Conservation (phyloP, 2,329 filamentous ascomycete species). For the Taxawa tesnikishii region DNA sequence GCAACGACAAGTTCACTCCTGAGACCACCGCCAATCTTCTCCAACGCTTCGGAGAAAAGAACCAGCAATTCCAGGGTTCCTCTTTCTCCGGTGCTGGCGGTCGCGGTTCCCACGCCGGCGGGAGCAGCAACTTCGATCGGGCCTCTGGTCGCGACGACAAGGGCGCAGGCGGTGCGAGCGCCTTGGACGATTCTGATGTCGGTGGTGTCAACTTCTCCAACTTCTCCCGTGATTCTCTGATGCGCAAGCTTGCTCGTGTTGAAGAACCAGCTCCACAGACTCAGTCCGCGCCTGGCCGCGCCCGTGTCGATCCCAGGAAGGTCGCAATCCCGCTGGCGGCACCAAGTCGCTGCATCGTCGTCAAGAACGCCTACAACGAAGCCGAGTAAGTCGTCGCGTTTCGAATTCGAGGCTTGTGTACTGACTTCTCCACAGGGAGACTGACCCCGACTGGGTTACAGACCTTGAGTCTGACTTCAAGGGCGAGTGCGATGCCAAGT, state of each 20-base stretch:
- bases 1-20: slow-evolving; percentile 99
- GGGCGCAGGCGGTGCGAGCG: slow-evolving; percentile 75
- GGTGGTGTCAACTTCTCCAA: slow-evolving; percentile 99
- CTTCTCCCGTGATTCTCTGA: slow-evolving; percentile 94
- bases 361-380: slow-evolving; percentile 93
- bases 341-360: slow-evolving; percentile 83
- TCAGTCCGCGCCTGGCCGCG: slow-evolving; percentile 7
- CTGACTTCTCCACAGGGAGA: slow-evolving; percentile 48
- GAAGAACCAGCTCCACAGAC: slow-evolving; percentile 65
- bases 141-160: slow-evolving; percentile 82
- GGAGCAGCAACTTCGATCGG: slow-evolving; percentile 69
- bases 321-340: slow-evolving; percentile 81
- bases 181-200: slow-evolving; percentile 93
- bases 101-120: slow-evolving; percentile 70
- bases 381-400: slow-evolving; percentile 56
- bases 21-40: slow-evolving; percentile 89
- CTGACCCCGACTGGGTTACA: slow-evolving; percentile 73
- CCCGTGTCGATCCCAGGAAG: slow-evolving; percentile 45
- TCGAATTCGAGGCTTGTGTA: not conserved
- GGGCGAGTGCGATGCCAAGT: slow-evolving; percentile 85
- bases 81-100: slow-evolving; percentile 84
- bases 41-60: slow-evolving; percentile 80
- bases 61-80: slow-evolving; percentile 68
- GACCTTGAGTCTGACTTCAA: slow-evolving; percentile 90
- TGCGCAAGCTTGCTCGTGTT: slow-evolving; percentile 94